Evolutionary conservation across 768 basidiomycete genomes (phyloP), one percentile per base, ranked within the genome.

Genomic region (Brasilioporus rufonigricans): DNA sequence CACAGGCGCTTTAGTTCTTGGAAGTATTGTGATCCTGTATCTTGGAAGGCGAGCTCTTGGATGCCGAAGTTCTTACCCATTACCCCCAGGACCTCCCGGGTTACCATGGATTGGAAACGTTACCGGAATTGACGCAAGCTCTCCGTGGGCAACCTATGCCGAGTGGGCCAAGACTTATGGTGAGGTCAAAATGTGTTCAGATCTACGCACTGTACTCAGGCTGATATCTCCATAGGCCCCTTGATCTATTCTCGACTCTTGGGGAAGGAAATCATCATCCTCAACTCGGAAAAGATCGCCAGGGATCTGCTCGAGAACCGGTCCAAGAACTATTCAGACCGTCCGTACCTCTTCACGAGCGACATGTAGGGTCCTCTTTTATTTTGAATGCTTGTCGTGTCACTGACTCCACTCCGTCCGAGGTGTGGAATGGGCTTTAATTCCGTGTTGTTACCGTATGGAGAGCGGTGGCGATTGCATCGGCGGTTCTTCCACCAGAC

Each of bases 401-500:
- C 35, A 0, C 18, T 16, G 6, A 38, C 10, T 33, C 35, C 23
- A 44, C 21, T 10, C 1, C 2, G 21, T 23, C 10, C 26, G 3
- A 44, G 43, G 43, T 44, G 43, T n/a, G 43, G 43, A 27, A 2
- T 27, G 24, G 26, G 10, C 6, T 27, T 18, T 8, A 44, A 18
- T 16, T 27, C 43, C 13, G 43, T n/a, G 13, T 27, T 27, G 8
- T 29, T 44, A 26, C 43, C 26, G 7, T 39, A 62, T 3, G 57
- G 61, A 0, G 41, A 62, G n/a, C 11, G 2, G n/a, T 62, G 61
- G 61, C 47, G 59, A 23, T 13, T 57, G 5, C 59, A 61, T 12
- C 32, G 60, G 18, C 60, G 48, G 2, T n/a, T 61, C 26, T 53
- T 61, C 19, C 60, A 61, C 36, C 58, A 61, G 26, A 50, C 59